A percentile compares a stretch with the other conserved stretches of the same genome.
Evolutionary conservation across 495 filamentous ascomycete genomes (phyloP).

Genomic region (Aeminium ludgeri): DNA sequence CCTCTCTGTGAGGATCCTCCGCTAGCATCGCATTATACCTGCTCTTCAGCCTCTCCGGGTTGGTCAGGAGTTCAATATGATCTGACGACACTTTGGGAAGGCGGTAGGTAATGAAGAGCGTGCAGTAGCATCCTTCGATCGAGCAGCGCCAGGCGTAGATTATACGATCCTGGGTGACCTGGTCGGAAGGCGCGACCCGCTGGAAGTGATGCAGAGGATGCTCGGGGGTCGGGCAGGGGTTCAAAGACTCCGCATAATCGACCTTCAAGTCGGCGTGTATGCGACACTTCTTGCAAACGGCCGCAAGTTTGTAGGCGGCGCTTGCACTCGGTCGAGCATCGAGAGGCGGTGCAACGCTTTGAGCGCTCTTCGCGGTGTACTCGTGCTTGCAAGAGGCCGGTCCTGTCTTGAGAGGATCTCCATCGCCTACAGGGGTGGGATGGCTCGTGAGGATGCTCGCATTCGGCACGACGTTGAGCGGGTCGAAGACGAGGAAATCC

Average conservation of each 20-base stretch:
- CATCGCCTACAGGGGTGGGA: slow-evolving; percentile 23
- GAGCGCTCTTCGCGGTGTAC: slow-evolving; percentile 36
- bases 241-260: slow-evolving; percentile 19
- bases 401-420: too few relatives aligned
- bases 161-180: slow-evolving; percentile 1
- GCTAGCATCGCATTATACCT: slow-evolving; percentile 36
- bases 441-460: slow-evolving; percentile 39
- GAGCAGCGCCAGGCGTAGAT: slow-evolving; percentile 44
- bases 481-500: slow-evolving; percentile 42
- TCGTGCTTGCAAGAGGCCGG: slow-evolving; percentile 37
- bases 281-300: slow-evolving; percentile 40
- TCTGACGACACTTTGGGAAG: slow-evolving; percentile 35
- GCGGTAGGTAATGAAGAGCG: slow-evolving; percentile 37
- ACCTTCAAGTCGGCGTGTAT: slow-evolving; percentile 37
- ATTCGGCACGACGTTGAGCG: slow-evolving; percentile 29
- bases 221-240: slow-evolving; percentile 21
- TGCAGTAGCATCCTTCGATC: slow-evolving; percentile 34
- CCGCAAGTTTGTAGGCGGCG: slow-evolving; percentile 34
- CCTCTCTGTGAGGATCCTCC: slow-evolving; percentile 42
- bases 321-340: slow-evolving; percentile 25
- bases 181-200: slow-evolving; percentile 3
- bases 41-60: slow-evolving; percentile 35
- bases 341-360: slow-evolving; percentile 30
- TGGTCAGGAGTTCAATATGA: slow-evolving; percentile 38
- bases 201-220: slow-evolving; percentile 28